Conservation (phyloP, 345 rosid species). For the Rhodamnia rubescens region DNA sequence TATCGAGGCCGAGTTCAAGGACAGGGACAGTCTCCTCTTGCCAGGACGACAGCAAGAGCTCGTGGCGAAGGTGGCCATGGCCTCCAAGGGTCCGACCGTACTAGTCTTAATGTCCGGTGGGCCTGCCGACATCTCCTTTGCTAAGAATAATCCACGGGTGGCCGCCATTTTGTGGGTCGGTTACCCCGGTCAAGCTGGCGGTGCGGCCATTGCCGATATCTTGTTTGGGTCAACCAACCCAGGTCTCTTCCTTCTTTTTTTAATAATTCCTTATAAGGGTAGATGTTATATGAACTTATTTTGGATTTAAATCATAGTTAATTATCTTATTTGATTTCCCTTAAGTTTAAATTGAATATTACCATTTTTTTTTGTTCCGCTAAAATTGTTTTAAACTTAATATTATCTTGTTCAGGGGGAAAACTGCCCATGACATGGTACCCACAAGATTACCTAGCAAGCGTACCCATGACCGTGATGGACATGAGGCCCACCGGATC, state of each 20-base stretch:
- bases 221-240: conserved; percentile 69
- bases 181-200: conserved; percentile 92
- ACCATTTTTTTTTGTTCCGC: too few relatives aligned
- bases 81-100: conserved; percentile 53
- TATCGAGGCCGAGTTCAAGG: conserved; percentile 68
- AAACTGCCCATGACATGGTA: conserved; percentile 92
- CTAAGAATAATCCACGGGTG: conserved; percentile 35
- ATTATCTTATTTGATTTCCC: background rate
- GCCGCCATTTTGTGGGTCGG: conserved; percentile 83
- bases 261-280: background rate
- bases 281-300: background rate
- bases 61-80: conserved; percentile 36
- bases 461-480: conserved; percentile 86
- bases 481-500: conserved; percentile 53
- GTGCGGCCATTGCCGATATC: conserved; percentile 72
- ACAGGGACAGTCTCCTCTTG: conserved; percentile 52
- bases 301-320: background rate
- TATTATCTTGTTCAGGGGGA: conserved; percentile 29
- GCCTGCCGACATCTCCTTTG: conserved; percentile 68
- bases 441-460: conserved; percentile 50
- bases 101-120: conserved; percentile 82
- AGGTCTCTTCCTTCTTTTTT: conserved; percentile 12
- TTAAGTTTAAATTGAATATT: background rate
- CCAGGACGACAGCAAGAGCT: conserved; percentile 82
- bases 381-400: background rate